phyloP scores from a whole-genome alignment of 768 basidiomycete species.

The Trametes maxima region DNA sequence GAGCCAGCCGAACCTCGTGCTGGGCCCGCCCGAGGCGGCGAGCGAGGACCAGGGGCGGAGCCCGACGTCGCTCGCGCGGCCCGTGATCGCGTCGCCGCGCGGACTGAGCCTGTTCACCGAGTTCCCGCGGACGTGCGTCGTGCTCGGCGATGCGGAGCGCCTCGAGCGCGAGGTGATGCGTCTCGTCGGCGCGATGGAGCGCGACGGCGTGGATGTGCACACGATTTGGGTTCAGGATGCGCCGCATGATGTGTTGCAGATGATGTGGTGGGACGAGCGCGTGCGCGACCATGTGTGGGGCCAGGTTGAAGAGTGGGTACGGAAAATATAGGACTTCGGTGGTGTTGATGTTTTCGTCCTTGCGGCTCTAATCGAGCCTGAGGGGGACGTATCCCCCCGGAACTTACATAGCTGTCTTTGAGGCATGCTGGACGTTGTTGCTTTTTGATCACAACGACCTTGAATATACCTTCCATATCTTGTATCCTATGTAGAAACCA shows the following conservation, averaged over 20 bases:
- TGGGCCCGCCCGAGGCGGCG: slow-evolving; percentile 33
- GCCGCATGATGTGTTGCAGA: slow-evolving; percentile 49
- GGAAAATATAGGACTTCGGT: not conserved
- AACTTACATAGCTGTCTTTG: no score
- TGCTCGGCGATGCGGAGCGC: slow-evolving; percentile 55
- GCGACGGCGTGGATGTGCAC: slow-evolving; percentile 29
- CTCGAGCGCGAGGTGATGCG: slow-evolving; percentile 50
- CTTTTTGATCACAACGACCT: no score
- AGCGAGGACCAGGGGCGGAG: slow-evolving; percentile 30
- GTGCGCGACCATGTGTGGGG: slow-evolving; percentile 43
- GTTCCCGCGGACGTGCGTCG: slow-evolving; percentile 48
- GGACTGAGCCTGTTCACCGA: slow-evolving; percentile 46
- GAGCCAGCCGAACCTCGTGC: not conserved
- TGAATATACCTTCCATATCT: no score
- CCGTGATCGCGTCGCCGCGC: slow-evolving; percentile 32
- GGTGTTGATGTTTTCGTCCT: no score
- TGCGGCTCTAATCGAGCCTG: no score
- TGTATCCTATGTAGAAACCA: no score
- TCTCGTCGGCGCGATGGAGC: slow-evolving; percentile 38
- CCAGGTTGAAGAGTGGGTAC: slow-evolving; percentile 40
- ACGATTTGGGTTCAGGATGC: slow-evolving; percentile 32
- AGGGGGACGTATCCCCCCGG: no score
- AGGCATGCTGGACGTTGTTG: no score
- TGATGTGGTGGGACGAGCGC: slow-evolving; percentile 49
- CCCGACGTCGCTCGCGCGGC: slow-evolving; percentile 30